Evolutionary conservation across 108 stramenopile species (phyloP).

Genomic region (Aurantiochytrium sp.): DNA sequence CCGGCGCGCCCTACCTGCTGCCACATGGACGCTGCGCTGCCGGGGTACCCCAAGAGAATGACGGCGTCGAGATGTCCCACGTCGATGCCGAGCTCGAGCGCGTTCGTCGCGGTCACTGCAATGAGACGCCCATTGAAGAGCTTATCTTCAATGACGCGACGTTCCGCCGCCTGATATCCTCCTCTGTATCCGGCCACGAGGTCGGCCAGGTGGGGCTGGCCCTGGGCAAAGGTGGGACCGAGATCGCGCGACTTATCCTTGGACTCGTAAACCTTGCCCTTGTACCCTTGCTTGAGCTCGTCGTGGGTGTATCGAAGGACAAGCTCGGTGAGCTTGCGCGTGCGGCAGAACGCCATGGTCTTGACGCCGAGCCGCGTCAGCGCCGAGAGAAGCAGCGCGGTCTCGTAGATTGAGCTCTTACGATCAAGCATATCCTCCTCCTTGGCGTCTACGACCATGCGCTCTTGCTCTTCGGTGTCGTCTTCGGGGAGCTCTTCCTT

Average conservation of each 20-base stretch:
- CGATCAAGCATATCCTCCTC: background rate
- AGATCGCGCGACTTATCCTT: background rate
- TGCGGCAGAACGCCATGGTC: constrained; percentile 88
- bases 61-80: constrained; percentile 83
- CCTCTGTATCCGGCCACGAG: constrained; percentile 85
- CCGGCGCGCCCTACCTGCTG: constrained; percentile 95
- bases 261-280: background rate
- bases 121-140: constrained; percentile 76
- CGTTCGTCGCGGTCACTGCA: constrained; percentile 82
- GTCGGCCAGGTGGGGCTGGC: constrained; percentile 48
- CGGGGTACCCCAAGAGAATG: constrained; percentile 83
- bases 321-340: constrained; percentile 80
- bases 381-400: constrained; percentile 77
- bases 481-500: too few relatives aligned
- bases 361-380: constrained; percentile 66
- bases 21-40: constrained; percentile 62
- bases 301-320: constrained; percentile 52
- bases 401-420: constrained; percentile 69
- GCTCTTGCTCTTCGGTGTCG: background rate
- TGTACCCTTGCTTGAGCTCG: constrained; percentile 38
- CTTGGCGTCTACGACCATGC: background rate
- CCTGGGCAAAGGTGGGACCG: background rate
- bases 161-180: constrained; percentile 76
- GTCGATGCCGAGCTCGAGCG: constrained; percentile 92
- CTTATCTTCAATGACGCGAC: constrained; percentile 77